Base-by-base conservation (phyloP, 164 flowering plant species). In the Taxillus chinensis region DNA sequence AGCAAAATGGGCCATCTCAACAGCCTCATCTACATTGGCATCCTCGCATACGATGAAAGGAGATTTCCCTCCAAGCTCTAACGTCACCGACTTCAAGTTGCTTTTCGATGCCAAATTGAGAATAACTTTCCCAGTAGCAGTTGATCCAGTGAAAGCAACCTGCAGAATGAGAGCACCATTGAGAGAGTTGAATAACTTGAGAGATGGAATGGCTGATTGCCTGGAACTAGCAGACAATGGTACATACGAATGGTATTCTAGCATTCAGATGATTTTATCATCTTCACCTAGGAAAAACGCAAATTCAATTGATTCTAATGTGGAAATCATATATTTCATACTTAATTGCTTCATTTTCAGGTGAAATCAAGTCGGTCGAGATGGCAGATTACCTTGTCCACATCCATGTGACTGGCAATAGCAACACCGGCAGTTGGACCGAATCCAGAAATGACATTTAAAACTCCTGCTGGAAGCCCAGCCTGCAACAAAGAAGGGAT, bases 91-190 rank as follows among this genome's bases (percentile, higher is more conserved):
- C 63, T 80, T 80, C 37, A 80, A 79, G 60, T 80, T 80, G 67
- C 83, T 80, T 55, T 56, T 76, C 41, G 86, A 73, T 1, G 86
- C 80, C 70, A 82, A 60, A 60, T 72, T 61, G 61, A 75, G 80
- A 0, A 82, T 55, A 51, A 64, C 11, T 61, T 79, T 79, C 13
- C 86, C 86, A 1, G 80, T 77, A 1, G 46, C 71, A 16, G 86
- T 82, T 17, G 86, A 82, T 66, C 86, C 86, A 37, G 86, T 82
- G 62, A 82, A 82, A 55, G 86, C 80, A 61, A 82, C 59, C 86
- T 82, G 72, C 66, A 72, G 45, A 51, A 27, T 11, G 38, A 61
- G 40, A 27, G 12, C 1, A 5, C 57, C 52, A 49, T 9, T 12
- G 13, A 49, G 46, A 11, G 13, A 48, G n/a, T n/a, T n/a, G n/a